Evolutionary conservation across 768 basidiomycete genomes (phyloP).

Genomic region (Kondoa subrosea): DNA sequence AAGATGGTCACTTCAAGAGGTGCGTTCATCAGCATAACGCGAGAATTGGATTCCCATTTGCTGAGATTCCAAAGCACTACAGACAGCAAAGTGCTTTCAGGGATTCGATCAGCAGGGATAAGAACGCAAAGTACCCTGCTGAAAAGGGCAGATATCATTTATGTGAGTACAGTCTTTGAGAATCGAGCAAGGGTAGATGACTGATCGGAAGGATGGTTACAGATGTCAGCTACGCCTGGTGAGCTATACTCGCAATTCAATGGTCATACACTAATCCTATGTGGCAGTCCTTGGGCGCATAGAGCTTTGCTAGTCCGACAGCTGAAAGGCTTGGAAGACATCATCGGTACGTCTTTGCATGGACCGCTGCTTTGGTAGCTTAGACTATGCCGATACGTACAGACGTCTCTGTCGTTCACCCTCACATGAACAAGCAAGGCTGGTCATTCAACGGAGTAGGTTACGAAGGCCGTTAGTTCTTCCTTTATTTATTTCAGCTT

Average conservation of each 20-base stretch:
- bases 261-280: background rate
- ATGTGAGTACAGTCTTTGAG: too few species aligned
- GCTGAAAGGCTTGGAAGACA: constrained; percentile 75
- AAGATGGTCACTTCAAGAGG: too few species aligned
- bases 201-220: too few species aligned
- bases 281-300: constrained; percentile 63
- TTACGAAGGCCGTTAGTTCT: constrained; percentile 11
- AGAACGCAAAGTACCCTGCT: constrained; percentile 49
- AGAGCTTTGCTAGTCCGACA: constrained; percentile 72
- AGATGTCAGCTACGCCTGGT: constrained; percentile 60
- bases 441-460: constrained; percentile 57
- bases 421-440: constrained; percentile 62
- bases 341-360: constrained; percentile 50
- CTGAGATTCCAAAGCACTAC: too few species aligned
- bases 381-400: background rate
- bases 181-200: too few species aligned
- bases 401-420: constrained; percentile 65
- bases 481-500: constrained; percentile 18
- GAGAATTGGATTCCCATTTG: too few species aligned
- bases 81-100: constrained; percentile 43
- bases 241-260: background rate
- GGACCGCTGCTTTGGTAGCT: background rate
- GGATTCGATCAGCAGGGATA: constrained; percentile 37
- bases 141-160: constrained; percentile 79
- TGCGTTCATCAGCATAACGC: too few species aligned